Evolutionary conservation across 768 basidiomycete species (phyloP), one percentile per base, ranked within the genome.

Genomic region (Rhizopogon vulgaris): DNA sequence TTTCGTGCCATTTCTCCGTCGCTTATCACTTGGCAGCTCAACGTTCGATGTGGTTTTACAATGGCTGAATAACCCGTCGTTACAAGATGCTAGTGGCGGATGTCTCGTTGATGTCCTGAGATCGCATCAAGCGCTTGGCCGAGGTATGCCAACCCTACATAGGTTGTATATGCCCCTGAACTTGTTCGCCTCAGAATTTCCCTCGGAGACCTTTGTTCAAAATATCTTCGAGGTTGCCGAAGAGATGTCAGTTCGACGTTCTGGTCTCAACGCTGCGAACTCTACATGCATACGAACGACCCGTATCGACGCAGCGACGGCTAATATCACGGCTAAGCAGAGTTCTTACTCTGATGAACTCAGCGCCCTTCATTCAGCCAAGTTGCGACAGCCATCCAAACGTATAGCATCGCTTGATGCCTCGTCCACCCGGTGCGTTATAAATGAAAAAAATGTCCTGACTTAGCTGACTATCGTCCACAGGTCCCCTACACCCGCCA

Each of bases 171-270:
- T 17, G 14, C 18, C 24, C 10, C 51, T 56, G 38, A 46, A 56
- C 41, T 41, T 17, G 34, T 18, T 54, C 30, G 28, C 39, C 58
- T 15, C 49, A 68, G 67, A 70, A 30, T 68, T 68, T 51, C 69
- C 67, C 3, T 66, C 73, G 6, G 63, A 67, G 34, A 69, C 72
- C 15, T 81, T 83, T 56, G 57, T 81, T 17, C 74, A 78, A 25
- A 77, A 79, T 38, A 60, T 82, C 4, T 73, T 73, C 52, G 68
- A 70, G 28, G 65, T 82, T 25, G 69, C 65, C 9, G 67, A 70
- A 55, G 64, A 65, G 17, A 64, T 71, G 17, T 56, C 61, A 10
- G 63, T 65, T 42, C 55, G 56, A 18, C 7, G 47, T 11, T 43
- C 59, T n/a, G 41, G 53, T 10, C 42, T 56, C 8, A 30, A 56